Conservation (phyloP, 805 yeast genomes). For the Tetrapisispora arboricola region DNA sequence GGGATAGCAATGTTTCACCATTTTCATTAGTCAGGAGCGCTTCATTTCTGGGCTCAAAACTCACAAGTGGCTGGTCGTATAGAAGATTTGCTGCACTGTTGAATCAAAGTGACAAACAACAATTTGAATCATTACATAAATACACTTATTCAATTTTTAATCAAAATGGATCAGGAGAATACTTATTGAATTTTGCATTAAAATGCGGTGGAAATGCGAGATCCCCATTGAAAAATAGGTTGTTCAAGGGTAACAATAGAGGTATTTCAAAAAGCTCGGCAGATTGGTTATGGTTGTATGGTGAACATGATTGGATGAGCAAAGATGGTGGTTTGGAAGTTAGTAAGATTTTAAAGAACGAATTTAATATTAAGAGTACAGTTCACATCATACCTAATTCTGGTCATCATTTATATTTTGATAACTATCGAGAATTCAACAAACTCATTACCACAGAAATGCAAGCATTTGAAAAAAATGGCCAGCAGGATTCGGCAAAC, state of each 20-base stretch:
- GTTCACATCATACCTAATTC: slow-evolving; percentile 41
- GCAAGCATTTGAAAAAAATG: background rate
- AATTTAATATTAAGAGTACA: slow-evolving; percentile 18
- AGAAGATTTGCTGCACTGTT: slow-evolving; percentile 62
- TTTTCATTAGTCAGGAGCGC: slow-evolving; percentile 67
- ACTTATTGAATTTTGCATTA: slow-evolving; percentile 69
- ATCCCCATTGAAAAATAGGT: slow-evolving; percentile 44
- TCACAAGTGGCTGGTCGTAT: slow-evolving; percentile 84
- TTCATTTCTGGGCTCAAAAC: slow-evolving; percentile 73
- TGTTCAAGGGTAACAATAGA: slow-evolving; percentile 7
- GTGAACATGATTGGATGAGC: slow-evolving; percentile 67
- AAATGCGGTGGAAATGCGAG: slow-evolving; percentile 92
- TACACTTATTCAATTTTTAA: slow-evolving; percentile 81
- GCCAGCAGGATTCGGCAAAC: background rate
- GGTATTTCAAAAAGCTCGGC: slow-evolving; percentile 39
- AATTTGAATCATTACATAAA: slow-evolving; percentile 46
- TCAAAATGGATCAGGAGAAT: slow-evolving; percentile 87
- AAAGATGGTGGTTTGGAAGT: slow-evolving; percentile 32
- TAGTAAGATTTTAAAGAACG: slow-evolving; percentile 18
- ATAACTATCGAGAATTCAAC: slow-evolving; percentile 33
- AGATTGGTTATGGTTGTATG: slow-evolving; percentile 76
- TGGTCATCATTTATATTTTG: slow-evolving; percentile 76
- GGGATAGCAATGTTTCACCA: slow-evolving; percentile 86
- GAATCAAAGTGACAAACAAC: slow-evolving; percentile 19
- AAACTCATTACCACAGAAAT: background rate